These are phyloP conservation scores for Yarrowia sp. DNA, from an alignment of 805 yeast species.

Conservation along the genomic window DNA sequence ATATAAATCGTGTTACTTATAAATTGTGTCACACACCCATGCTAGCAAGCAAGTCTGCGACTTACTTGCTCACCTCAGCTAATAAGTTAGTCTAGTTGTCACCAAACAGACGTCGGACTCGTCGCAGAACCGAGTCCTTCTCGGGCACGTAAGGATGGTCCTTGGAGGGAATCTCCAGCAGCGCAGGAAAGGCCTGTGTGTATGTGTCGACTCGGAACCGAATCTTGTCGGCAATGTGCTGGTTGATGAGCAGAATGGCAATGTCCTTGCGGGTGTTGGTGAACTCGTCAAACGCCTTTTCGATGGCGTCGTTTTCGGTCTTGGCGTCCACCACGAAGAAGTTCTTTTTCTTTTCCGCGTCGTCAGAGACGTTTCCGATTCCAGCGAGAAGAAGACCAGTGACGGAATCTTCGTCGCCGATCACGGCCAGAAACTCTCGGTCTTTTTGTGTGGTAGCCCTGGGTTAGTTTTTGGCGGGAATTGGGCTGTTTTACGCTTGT, in stretches of 20 bases:
- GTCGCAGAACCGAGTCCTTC: conserved; percentile 90
- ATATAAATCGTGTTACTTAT: no score
- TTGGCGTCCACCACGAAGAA: conserved; percentile 79
- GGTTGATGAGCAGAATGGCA: conserved; percentile 89
- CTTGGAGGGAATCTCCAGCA: conserved; percentile 94
- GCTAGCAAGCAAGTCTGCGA: no score
- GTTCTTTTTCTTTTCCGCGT: conserved; percentile 60
- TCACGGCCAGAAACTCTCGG: conserved; percentile 83
- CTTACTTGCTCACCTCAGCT: no score
- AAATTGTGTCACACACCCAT: no score
- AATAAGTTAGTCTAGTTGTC: conserved; percentile 47
- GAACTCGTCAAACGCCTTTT: conserved; percentile 68
- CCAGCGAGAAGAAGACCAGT: conserved; percentile 96
- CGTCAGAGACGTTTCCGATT: conserved; percentile 72
- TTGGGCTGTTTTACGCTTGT: neutral
- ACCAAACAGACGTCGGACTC: conserved; percentile 93
- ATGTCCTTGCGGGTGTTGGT: conserved; percentile 78
- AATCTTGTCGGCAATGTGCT: conserved; percentile 88
- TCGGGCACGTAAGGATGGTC: conserved; percentile 98
- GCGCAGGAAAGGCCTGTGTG: conserved; percentile 92
- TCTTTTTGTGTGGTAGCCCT: conserved; percentile 39
- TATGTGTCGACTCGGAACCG: conserved; percentile 77
- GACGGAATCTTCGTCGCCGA: conserved; percentile 97
- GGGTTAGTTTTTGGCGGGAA: neutral
- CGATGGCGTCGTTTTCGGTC: conserved; percentile 73